Conservation (phyloP, 371 early-diverging fungal species). For the Mortierella sp. region DNA sequence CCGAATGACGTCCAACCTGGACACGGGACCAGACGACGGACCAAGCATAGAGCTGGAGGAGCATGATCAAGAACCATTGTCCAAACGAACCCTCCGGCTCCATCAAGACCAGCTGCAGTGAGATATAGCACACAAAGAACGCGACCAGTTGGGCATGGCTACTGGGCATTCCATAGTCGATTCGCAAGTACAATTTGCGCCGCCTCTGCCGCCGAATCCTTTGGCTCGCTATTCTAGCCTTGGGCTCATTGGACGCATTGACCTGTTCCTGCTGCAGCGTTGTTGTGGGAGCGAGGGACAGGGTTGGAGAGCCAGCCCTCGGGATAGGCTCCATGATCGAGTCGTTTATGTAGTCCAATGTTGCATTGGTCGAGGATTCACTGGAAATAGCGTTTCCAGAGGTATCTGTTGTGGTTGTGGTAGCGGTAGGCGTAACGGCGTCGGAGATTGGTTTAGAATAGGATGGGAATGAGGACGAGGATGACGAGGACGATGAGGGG, state of each 20-base stretch:
- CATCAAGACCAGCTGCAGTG: conserved; percentile 52
- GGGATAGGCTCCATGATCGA: conserved; percentile 13
- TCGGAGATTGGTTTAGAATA: neutral
- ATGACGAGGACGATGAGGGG: neutral
- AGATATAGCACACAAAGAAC: conserved; percentile 70
- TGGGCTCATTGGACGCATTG: conserved; percentile 31
- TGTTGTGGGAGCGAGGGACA: conserved; percentile 44
- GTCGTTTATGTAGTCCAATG: neutral
- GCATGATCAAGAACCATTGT: conserved; percentile 53
- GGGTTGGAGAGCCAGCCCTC: conserved; percentile 20
- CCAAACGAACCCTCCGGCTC: conserved; percentile 35
- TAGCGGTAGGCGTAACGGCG: neutral
- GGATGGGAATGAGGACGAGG: neutral
- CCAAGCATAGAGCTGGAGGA: conserved; percentile 56
- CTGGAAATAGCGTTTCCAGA: no score
- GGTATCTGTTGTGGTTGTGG: neutral
- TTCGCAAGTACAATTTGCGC: conserved; percentile 27
- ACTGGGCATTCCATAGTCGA: conserved; percentile 82
- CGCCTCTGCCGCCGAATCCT: conserved; percentile 29
- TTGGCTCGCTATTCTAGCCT: conserved; percentile 17
- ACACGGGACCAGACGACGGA: conserved; percentile 68
- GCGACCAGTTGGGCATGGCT: conserved; percentile 80
- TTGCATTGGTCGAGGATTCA: no score
- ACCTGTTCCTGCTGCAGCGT: conserved; percentile 38
- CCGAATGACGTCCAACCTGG: conserved; percentile 60